phyloP scores from a whole-genome alignment of 1,284 basidiomycete genomes.

The Papiliotrema laurentii region DNA sequence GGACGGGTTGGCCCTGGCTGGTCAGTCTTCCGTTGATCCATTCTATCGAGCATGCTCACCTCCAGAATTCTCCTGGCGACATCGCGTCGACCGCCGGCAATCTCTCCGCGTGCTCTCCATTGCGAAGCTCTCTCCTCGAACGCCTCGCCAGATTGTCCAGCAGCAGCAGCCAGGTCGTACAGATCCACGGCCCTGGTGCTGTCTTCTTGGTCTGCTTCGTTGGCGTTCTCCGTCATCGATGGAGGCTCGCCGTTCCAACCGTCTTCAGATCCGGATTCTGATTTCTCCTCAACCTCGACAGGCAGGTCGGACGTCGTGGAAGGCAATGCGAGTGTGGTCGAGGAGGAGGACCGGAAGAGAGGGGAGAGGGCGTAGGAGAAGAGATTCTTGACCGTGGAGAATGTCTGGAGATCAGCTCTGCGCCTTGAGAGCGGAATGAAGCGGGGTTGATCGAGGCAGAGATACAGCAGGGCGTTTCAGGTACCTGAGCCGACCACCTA shows the following conservation, averaged over 20 bases:
- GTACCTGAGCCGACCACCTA: too few relatives aligned
- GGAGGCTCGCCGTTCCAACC: constrained; percentile 37
- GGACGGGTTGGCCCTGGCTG: too few relatives aligned
- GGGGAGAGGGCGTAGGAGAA: constrained; percentile 28
- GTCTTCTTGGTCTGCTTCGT: too few relatives aligned
- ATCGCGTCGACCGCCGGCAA: constrained; percentile 24
- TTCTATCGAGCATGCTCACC: constrained; percentile 10
- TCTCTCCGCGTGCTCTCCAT: constrained; percentile 28
- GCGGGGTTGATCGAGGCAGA: too few relatives aligned
- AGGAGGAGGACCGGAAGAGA: constrained; percentile 10
- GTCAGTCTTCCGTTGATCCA: too few relatives aligned
- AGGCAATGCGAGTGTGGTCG: constrained; percentile 14
- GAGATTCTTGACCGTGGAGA: constrained; percentile 18
- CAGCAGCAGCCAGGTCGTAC: constrained; percentile 31
- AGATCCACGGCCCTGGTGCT: too few relatives aligned
- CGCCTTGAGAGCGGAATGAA: background rate
- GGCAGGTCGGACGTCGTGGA: constrained; percentile 9
- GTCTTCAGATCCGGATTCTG: constrained; percentile 42
- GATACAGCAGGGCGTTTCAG: too few relatives aligned
- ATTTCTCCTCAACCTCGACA: constrained; percentile 18
- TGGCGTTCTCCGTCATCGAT: constrained; percentile 18
- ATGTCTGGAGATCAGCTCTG: constrained; percentile 10
- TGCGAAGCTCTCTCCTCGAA: constrained; percentile 25
- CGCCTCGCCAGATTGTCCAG: constrained; percentile 20
- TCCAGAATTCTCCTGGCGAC: constrained; percentile 14